Evolutionary conservation across 1,284 basidiomycete genomes (phyloP).

Genomic region (Exobasidium cylindrosporum): DNA sequence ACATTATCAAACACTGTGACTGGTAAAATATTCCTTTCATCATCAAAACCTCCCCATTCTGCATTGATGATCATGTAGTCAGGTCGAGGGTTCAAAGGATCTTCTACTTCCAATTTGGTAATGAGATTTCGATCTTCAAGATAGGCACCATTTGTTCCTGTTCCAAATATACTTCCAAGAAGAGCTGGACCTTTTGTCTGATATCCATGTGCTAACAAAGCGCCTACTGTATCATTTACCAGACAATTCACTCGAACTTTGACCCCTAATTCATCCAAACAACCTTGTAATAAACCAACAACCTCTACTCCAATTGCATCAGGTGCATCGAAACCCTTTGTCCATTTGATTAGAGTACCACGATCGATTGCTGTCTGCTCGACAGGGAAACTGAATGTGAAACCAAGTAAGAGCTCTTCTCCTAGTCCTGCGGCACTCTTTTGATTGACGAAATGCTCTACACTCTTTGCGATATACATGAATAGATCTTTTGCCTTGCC

Average conservation of each 20-base stretch:
- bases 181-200: conserved; percentile 76
- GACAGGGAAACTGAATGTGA: conserved; percentile 80
- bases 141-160: conserved; percentile 96
- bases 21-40: conserved; percentile 73
- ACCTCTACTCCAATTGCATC: conserved; percentile 84
- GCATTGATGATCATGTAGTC: conserved; percentile 90
- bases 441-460: conserved; percentile 76
- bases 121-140: conserved; percentile 82
- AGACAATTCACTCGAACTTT: conserved; percentile 90
- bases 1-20: conserved; percentile 90
- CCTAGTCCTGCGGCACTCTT: conserved; percentile 17
- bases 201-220: conserved; percentile 87
- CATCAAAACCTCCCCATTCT: conserved; percentile 65
- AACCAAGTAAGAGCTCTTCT: conserved; percentile 60
- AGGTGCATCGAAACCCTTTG: conserved; percentile 55
- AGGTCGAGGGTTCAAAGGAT: conserved; percentile 21
- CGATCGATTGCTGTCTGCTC: conserved; percentile 88
- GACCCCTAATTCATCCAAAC: conserved; percentile 87
- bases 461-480: conserved; percentile 90
- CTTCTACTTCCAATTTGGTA: conserved; percentile 62
- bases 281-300: conserved; percentile 84
- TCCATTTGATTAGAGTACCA: conserved; percentile 67
- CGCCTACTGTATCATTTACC: conserved; percentile 92
- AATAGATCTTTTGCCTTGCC: conserved; percentile 40
- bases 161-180: conserved; percentile 89